Evolutionary conservation across 768 basidiomycete species (phyloP).

Genomic region (Dendrothele bispora): DNA sequence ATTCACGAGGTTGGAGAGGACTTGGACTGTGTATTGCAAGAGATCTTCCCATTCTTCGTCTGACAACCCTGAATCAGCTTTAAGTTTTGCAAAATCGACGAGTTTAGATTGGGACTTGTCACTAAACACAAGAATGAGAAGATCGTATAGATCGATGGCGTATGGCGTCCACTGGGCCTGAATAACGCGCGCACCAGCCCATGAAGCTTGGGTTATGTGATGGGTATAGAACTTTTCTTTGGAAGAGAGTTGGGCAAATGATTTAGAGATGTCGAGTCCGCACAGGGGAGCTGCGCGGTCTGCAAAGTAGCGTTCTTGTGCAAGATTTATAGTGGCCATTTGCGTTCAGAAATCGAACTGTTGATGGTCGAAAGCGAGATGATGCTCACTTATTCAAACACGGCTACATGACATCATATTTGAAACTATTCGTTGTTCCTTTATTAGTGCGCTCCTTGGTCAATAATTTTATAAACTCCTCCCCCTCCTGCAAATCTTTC

Average conservation of each 20-base stretch:
- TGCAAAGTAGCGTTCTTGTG: slow-evolving; percentile 68
- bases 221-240: slow-evolving; percentile 82
- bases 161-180: slow-evolving; percentile 83
- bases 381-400: too few species aligned
- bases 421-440: too few species aligned
- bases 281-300: slow-evolving; percentile 79
- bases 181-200: slow-evolving; percentile 84
- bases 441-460: too few species aligned
- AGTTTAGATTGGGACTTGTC: slow-evolving; percentile 56
- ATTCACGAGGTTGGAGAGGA: slow-evolving; percentile 67
- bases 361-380: too few species aligned
- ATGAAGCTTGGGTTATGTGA: slow-evolving; percentile 66
- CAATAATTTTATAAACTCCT: too few species aligned
- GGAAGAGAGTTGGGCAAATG: slow-evolving; percentile 71
- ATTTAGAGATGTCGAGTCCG: slow-evolving; percentile 62
- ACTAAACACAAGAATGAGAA: slow-evolving; percentile 70
- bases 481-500: too few species aligned
- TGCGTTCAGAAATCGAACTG: too few species aligned
- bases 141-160: slow-evolving; percentile 65
- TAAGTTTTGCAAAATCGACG: slow-evolving; percentile 54
- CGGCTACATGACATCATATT: too few species aligned
- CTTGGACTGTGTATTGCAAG: slow-evolving; percentile 71
- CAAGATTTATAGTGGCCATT: slow-evolving; percentile 3
- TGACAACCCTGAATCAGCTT: slow-evolving; percentile 51
- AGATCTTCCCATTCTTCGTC: slow-evolving; percentile 67